Base-by-base conservation (phyloP, 2,329 filamentous ascomycete genomes). In the Fusarium odoratissimum region DNA sequence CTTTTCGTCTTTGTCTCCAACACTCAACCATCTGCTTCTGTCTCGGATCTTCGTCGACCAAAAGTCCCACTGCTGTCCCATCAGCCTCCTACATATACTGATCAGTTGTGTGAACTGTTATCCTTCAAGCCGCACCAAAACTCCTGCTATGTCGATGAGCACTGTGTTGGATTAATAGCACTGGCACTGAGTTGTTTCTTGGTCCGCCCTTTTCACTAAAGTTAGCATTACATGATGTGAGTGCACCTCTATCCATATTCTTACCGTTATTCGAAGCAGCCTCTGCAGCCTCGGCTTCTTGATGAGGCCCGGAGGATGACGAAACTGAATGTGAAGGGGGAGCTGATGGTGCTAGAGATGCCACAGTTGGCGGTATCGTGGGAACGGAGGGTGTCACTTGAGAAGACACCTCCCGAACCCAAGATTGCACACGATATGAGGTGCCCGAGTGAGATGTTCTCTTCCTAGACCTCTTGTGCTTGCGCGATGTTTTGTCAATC, bases 401-500 rank as follows among this genome's bases (percentile, higher is more conserved):
- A 42, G 28, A 28, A 38, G 64, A 38, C n/a, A 60, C 30, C 19
- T 41, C 44, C 17, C 41, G 35, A 42, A 52, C 30, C 58, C 58
- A 57, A 23, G 30, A 37, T 25, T 35, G 30, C 35, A 52, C 49
- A 21, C 12, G 44, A 38, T 28, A 41, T 40, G 28, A 59, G 28
- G 33, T 45, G 21, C 21, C 30, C 11, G 17, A 31, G 21, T 38
- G 35, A 28, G 58, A 38, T 21, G 12, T 46, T 16, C 14, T 25
- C 28, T 55, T 65, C 41, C 60, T 69, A 25, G 60, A 54, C 35
- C 40, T 58, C 37, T 42, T 59, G 28, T 66, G 60, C 28, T 64
- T 56, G 25, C 31, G 28, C 6, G 45, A 19, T 42, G 23, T 48
- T 16, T 37, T 45, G 33, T n/a, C 17, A 8, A 17, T 21, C 21